Evolutionary conservation across 2,329 filamentous ascomycete species (phyloP).

Genomic region (Ilyonectria mors-panacis): DNA sequence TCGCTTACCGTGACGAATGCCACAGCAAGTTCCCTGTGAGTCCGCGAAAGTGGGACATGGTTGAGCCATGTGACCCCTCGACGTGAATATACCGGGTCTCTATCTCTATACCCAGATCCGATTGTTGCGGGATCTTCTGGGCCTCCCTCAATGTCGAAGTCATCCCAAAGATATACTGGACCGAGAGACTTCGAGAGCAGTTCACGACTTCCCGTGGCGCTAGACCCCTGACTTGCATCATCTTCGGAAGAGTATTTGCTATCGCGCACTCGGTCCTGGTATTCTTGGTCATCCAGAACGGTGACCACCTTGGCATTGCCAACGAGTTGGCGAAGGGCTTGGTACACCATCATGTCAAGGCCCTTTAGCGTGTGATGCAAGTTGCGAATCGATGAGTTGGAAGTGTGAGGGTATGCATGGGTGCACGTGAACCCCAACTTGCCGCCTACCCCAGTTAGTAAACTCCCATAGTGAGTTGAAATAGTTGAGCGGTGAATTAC

Average conservation of each 20-base stretch:
- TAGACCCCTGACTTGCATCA: background rate
- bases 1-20: conserved; percentile 7
- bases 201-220: background rate
- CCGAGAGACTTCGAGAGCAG: background rate
- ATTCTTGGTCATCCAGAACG: conserved; percentile 13
- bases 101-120: background rate
- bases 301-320: conserved; percentile 17
- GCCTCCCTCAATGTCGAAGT: background rate
- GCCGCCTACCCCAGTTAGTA: conserved; percentile 53
- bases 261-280: background rate
- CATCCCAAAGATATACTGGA: background rate
- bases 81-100: background rate
- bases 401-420: conserved; percentile 63
- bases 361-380: conserved; percentile 62
- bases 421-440: conserved; percentile 61
- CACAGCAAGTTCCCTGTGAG: conserved; percentile 24
- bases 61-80: conserved; percentile 32
- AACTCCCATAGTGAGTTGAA: rapidly evolving
- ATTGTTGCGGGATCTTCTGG: background rate
- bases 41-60: background rate
- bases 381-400: conserved; percentile 24
- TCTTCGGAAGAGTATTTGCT: background rate
- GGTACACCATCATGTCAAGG: conserved; percentile 60
- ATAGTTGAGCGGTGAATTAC: background rate
- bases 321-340: conserved; percentile 31